Base-by-base conservation (phyloP, 73 alveolate species). In the Symbiodinium natans region DNA sequence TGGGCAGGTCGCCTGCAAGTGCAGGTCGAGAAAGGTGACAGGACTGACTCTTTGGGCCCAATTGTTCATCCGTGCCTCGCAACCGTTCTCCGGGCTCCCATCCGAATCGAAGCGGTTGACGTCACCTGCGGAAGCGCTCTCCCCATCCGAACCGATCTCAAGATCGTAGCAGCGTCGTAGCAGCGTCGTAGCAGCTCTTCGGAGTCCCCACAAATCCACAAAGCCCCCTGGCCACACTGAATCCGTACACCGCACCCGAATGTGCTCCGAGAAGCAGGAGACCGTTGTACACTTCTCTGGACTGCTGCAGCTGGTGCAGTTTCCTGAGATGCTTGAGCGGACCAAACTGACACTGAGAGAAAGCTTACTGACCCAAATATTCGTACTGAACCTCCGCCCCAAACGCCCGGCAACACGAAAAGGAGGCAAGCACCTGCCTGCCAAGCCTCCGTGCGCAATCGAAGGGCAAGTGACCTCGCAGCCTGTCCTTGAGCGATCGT, bases 241-340 rank as follows among this genome's bases (percentile, higher is more conserved):
- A n/a, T n/a, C n/a, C n/a, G n/a, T n/a, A n/a, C n/a, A n/a, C n/a
- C n/a, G n/a, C n/a, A n/a, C n/a, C n/a, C n/a, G n/a, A n/a, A n/a
- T n/a, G n/a, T n/a, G n/a, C 48, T 2, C 41, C 54, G 2, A 34
- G 59, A 31, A 15, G 21, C 94, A 87, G 59, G 33, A 23, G n/a
- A 87, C 94, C 2, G 36, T 27, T 17, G 84, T 87, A 29, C 94
- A 87, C 38, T 56, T 74, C 84, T 87, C 94, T 4, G 94, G 94
- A 40, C 63, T 52, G 94, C 94, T 87, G 63, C 94, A 87, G 68
- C 68, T 39, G 40, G 68, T 87, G 84, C 94, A 87, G 40, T 31
- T 34, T 42, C 94, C 94, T 63, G 5, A 63, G 34, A 63, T 63
- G 59, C n/a, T n/a, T n/a, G n/a, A n/a, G n/a, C n/a, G n/a, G n/a